These are phyloP conservation scores for Musa troglodytarum DNA, from an alignment of 176 grass and related monocot species.

Conservation along the genomic window DNA sequence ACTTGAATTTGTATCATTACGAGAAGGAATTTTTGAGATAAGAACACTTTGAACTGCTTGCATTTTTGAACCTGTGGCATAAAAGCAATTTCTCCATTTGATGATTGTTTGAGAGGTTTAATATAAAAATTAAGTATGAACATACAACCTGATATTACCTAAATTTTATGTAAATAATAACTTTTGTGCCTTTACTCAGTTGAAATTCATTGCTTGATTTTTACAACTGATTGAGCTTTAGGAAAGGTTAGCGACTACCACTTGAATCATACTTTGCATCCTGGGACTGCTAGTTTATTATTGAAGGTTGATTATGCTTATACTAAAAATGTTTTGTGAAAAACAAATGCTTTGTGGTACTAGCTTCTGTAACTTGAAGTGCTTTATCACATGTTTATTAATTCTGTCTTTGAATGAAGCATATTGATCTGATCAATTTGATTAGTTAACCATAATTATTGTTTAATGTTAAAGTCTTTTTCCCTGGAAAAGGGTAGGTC, in stretches of 20 bases:
- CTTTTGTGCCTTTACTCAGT: not conserved
- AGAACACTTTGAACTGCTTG: not conserved
- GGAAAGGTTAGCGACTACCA: not conserved
- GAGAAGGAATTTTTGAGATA: not conserved
- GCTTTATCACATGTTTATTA: not conserved
- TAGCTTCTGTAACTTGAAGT: not conserved
- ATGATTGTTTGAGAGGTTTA: too few species aligned
- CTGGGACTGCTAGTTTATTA: not conserved
- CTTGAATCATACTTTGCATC: not conserved
- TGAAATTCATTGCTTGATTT: not conserved
- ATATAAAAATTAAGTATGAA: too few species aligned
- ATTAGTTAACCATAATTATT: too few species aligned
- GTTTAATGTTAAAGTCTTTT: too few species aligned
- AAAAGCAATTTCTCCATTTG: too few species aligned
- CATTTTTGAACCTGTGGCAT: not conserved
- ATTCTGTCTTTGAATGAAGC: too few species aligned
- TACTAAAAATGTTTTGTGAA: not conserved
- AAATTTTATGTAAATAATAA: not conserved
- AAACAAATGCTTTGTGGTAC: not conserved
- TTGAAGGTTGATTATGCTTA: not conserved
- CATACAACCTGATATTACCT: too few species aligned
- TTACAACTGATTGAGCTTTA: not conserved
- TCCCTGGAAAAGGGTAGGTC: not conserved
- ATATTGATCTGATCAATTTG: too few species aligned
- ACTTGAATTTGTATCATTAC: not conserved